Evolutionary conservation across 2,329 filamentous ascomycete genomes (phyloP), one percentile per base, ranked within the genome.

Genomic region (Fusarium miscanthi): DNA sequence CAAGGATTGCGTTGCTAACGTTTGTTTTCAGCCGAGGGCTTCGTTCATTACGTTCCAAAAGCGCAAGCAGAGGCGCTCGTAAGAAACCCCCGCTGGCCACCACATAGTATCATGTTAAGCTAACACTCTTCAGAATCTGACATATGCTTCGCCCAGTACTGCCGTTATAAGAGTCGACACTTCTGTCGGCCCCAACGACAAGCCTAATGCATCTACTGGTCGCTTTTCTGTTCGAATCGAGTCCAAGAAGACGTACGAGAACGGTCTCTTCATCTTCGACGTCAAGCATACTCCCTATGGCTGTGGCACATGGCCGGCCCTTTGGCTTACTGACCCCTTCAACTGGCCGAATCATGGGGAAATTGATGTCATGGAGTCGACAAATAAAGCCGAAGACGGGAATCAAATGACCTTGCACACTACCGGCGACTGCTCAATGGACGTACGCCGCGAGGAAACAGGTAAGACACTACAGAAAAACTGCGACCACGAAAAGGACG

Each of bases 261-360:
- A 78, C n/a, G 90, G 90, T 1, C 86, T 92, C n/a, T 92, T 92
- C 81, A 82, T 92, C 75, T 92, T 92, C 75, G 89, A 92, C 76
- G 84, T 92, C 71, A 84, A 86, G 67, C 90, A 92, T 80, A 88
- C 87, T 0, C 90, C 90, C 1, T 88, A 85, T 74, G 90, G 89
- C 45, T 92, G 90, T 76, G 89, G 85, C 7, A 89, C 86, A 27
- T 92, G 89, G 91, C 89, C 89, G 4, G 86, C 91, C 0, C 84
- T 93, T 16, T 93, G 91, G 91, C 83, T 93, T 11, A 84, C 85
- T 1, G 91, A 93, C 77, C 82, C 84, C 2, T 80, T 78, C 73
- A 86, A 90, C 81, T 91, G 90, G 91, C 90, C 91, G 7, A 74
- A 78, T 9, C 85, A 91, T 70, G 90, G 90, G 65, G 91, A 92